phyloP scores from a whole-genome alignment of 108 stramenopile genomes.

The Skeletonema marinoi region DNA sequence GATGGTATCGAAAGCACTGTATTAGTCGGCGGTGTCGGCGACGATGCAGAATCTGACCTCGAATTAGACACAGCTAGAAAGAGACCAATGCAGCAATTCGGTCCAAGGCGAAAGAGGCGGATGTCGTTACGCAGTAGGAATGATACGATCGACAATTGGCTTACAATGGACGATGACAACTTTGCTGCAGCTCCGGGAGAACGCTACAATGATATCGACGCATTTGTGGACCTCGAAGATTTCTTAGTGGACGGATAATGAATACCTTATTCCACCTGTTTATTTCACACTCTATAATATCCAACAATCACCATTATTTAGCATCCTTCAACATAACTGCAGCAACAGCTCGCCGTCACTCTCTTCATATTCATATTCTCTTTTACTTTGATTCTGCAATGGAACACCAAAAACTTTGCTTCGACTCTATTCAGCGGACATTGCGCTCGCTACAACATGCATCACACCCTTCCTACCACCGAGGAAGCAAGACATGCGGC shows the following conservation, averaged over 20 bases:
- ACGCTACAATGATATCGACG: conserved; percentile 28
- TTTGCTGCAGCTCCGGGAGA: conserved; percentile 19
- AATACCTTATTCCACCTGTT: not conserved
- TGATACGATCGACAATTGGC: not conserved
- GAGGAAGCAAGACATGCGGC: too few relatives aligned
- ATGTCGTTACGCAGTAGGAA: not conserved
- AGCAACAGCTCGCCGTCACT: too few relatives aligned
- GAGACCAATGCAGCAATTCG: not conserved
- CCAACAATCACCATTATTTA: not conserved
- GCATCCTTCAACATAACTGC: conserved; percentile 10
- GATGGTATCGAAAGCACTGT: not conserved
- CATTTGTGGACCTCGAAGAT: conserved; percentile 44
- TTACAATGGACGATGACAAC: not conserved
- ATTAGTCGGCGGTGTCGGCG: not conserved
- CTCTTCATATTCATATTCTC: too few relatives aligned
- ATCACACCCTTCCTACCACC: too few relatives aligned
- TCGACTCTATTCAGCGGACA: too few relatives aligned
- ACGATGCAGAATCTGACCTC: conserved; percentile 8
- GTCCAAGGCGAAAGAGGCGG: not conserved
- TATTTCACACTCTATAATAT: too few relatives aligned
- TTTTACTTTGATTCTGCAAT: too few relatives aligned
- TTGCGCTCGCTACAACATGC: too few relatives aligned
- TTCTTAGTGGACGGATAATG: conserved; percentile 37
- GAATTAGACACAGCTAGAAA: not conserved
- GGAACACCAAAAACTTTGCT: too few relatives aligned